Conservation (phyloP, 139 green algal genomes). For the Yamagishiella unicocca region DNA sequence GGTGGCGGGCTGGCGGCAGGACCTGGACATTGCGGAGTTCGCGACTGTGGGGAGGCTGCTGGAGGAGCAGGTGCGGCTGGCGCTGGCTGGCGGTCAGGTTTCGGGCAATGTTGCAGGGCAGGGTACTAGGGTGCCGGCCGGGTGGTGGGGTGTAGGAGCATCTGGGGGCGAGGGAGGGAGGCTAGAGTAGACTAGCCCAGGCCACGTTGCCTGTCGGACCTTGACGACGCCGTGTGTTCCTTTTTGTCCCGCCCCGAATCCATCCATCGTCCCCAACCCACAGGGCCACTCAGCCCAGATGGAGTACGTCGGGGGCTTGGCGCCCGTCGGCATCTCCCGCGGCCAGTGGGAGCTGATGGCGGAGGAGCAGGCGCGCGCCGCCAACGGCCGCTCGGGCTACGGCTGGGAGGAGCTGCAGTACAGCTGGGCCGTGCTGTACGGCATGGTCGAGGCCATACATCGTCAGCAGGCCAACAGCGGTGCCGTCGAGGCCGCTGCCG, state of each 20-base stretch:
- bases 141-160: too few species aligned
- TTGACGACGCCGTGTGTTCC: too few species aligned
- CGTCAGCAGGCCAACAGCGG: not conserved
- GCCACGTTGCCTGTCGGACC: too few species aligned
- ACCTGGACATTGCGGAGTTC: constrained; percentile 62
- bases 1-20: constrained; percentile 52
- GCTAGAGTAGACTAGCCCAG: too few species aligned
- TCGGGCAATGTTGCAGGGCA: not conserved
- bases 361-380: constrained; percentile 37
- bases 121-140: too few species aligned
- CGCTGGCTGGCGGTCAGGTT: too few species aligned
- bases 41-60: constrained; percentile 13
- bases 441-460: constrained; percentile 23
- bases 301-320: constrained; percentile 56
- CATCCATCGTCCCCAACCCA: too few species aligned
- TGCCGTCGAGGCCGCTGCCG: not conserved
- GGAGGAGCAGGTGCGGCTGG: constrained; percentile 42
- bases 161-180: too few species aligned
- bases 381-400: constrained; percentile 17
- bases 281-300: constrained; percentile 61
- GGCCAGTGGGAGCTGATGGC: constrained; percentile 56
- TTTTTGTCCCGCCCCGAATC: too few species aligned
- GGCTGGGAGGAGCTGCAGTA: constrained; percentile 69
- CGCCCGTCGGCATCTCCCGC: constrained; percentile 22
- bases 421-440: constrained; percentile 65